These are phyloP conservation scores for Herpetomonas tarakana DNA, from an alignment of 208 protist genomes.

Conservation along the genomic window DNA sequence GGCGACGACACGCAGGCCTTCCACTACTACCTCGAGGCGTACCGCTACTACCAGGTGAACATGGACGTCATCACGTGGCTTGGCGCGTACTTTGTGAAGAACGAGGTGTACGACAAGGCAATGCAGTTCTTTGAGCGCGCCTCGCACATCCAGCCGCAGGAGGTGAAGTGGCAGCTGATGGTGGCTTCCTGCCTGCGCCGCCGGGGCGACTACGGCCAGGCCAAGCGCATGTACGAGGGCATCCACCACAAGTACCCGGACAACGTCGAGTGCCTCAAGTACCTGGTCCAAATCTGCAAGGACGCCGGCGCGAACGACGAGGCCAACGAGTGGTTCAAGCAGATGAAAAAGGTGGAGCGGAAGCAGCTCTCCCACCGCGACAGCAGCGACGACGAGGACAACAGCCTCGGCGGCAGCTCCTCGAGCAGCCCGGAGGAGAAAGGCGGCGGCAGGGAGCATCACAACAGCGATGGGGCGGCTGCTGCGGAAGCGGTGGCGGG, in stretches of 20 bases:
- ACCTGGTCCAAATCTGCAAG: constrained; percentile 94
- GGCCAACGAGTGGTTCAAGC: constrained; percentile 89
- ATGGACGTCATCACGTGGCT: constrained; percentile 98
- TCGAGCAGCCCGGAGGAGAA: constrained; percentile 20
- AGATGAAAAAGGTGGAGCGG: constrained; percentile 77
- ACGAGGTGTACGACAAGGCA: constrained; percentile 96
- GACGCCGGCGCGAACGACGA: constrained; percentile 86
- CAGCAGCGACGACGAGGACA: constrained; percentile 28
- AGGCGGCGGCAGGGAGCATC: constrained; percentile 11
- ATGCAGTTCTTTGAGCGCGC: constrained; percentile 96
- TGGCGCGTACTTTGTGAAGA: constrained; percentile 96
- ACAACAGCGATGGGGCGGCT: constrained; percentile 9
- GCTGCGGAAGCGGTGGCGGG: constrained; percentile 4
- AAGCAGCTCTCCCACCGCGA: constrained; percentile 43
- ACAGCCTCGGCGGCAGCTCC: constrained; percentile 11
- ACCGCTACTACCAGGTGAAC: constrained; percentile 96
- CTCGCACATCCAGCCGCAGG: constrained; percentile 93
- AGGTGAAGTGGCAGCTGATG: constrained; percentile 97
- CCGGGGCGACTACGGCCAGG: constrained; percentile 88
- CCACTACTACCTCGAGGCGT: constrained; percentile 95
- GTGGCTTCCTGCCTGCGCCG: constrained; percentile 95
- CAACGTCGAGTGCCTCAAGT: constrained; percentile 94
- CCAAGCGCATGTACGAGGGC: constrained; percentile 92
- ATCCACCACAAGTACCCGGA: constrained; percentile 92
- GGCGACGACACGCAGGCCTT: constrained; percentile 93